Percentiles rank a stretch among this genome's conserved stretches.
These are phyloP conservation scores for Cyphellophora europaea DNA, from an alignment of 2,329 filamentous ascomycete genomes.

Conservation along the genomic window DNA sequence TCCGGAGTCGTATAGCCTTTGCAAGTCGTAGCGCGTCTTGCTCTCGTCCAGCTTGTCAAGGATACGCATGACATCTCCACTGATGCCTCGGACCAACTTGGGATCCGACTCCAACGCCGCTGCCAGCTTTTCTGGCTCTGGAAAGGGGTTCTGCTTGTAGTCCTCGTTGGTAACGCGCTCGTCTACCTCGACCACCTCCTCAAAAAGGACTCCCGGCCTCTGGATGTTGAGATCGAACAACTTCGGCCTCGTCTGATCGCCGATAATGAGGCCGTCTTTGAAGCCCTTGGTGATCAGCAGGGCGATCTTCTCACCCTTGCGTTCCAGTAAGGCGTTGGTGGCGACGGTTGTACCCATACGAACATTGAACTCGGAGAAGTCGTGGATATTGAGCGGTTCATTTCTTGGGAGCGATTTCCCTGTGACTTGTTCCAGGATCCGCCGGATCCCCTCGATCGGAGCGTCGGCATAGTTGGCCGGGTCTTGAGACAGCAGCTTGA, in stretches of 20 bases:
- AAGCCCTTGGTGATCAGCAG: slow-evolving; percentile 83
- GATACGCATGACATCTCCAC: slow-evolving; percentile 58
- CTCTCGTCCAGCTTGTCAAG: slow-evolving; percentile 50
- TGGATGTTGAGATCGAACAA: slow-evolving; percentile 85
- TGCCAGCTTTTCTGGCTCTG: neutral
- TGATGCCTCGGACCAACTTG: slow-evolving; percentile 39
- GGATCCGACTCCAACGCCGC: slow-evolving; percentile 1
- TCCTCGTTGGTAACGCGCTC: slow-evolving; percentile 58
- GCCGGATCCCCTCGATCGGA: slow-evolving; percentile 73
- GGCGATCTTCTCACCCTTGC: slow-evolving; percentile 81
- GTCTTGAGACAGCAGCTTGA: slow-evolving; percentile 31
- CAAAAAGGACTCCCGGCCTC: slow-evolving; percentile 79
- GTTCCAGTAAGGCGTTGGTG: slow-evolving; percentile 77
- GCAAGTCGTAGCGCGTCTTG: slow-evolving; percentile 47
- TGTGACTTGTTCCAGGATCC: slow-evolving; percentile 47
- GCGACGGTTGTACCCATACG: slow-evolving; percentile 89
- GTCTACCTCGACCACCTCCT: slow-evolving; percentile 73
- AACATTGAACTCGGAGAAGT: slow-evolving; percentile 45
- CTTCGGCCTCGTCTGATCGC: slow-evolving; percentile 79
- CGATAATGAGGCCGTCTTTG: slow-evolving; percentile 76
- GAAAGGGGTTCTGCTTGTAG: slow-evolving; percentile 4
- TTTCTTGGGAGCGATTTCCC: slow-evolving; percentile 24
- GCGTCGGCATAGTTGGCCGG: slow-evolving; percentile 32
- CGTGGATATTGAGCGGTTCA: slow-evolving; percentile 10
- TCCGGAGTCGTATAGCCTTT: slow-evolving; percentile 29